These are phyloP conservation scores for Candida railenensis DNA, from an alignment of 805 yeast genomes.

Conservation along the genomic window DNA sequence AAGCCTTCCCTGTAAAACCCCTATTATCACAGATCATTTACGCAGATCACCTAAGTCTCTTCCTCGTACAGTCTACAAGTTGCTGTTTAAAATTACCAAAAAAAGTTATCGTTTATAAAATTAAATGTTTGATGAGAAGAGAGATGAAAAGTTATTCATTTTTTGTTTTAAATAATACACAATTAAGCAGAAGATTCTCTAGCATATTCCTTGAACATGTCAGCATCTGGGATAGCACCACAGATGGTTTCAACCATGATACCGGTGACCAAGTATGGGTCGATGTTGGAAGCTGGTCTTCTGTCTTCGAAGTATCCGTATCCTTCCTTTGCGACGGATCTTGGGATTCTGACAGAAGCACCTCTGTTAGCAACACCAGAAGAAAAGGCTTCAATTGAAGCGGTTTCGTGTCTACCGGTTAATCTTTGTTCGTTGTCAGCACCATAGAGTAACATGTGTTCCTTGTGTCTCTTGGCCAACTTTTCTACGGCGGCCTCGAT, in stretches of 20 bases:
- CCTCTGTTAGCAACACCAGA: slow-evolving; percentile 99
- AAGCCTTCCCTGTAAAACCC: too few species aligned
- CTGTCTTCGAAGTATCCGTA: slow-evolving; percentile 99
- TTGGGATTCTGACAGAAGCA: slow-evolving; percentile 97
- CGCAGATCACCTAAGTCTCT: too few species aligned
- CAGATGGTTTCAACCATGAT: slow-evolving; percentile 95
- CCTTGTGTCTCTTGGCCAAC: slow-evolving; percentile 93
- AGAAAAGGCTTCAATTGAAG: slow-evolving; percentile 85
- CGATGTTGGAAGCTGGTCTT: slow-evolving; percentile 99
- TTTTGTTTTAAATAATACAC: background rate
- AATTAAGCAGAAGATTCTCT: slow-evolving; percentile 54
- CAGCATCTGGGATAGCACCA: slow-evolving; percentile 93
- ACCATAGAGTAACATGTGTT: slow-evolving; percentile 94
- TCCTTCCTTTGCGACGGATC: slow-evolving; percentile 97
- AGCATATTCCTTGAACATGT: slow-evolving; percentile 86
- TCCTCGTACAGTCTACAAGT: too few species aligned
- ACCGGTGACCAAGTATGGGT: slow-evolving; percentile 98
- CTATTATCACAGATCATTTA: background rate
- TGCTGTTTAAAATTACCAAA: background rate
- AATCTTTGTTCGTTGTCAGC: slow-evolving; percentile 92
- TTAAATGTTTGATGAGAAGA: background rate
- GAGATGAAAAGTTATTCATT: background rate
- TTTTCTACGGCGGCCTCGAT: slow-evolving; percentile 92
- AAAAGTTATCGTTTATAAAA: background rate
- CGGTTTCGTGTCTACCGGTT: slow-evolving; percentile 99